Conservation (phyloP, 2,329 filamentous ascomycete species). For the Malbranchea cinnamomea region DNA sequence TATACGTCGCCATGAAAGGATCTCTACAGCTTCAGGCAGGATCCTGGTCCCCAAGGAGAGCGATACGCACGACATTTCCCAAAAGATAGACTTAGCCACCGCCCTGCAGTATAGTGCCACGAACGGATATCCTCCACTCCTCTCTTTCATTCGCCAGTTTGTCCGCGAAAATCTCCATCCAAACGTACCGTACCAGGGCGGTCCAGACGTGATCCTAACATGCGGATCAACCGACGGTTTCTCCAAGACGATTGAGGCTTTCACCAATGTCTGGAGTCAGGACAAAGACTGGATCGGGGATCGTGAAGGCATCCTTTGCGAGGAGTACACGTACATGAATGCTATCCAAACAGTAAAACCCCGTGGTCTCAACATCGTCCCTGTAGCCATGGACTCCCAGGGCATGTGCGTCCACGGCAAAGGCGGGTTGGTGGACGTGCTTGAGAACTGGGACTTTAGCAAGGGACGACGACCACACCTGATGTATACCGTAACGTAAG, state of each 20-base stretch:
- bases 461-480: constrained; percentile 66
- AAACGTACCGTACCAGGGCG: constrained; percentile 60
- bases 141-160: constrained; percentile 66
- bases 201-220: constrained; percentile 64
- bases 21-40: constrained; percentile 29
- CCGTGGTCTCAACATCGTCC: constrained; percentile 55
- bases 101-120: constrained; percentile 81
- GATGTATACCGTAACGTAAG: constrained; percentile 80
- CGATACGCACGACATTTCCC: constrained; percentile 40
- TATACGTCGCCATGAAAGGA: constrained; percentile 33
- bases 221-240: constrained; percentile 79
- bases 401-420: constrained; percentile 64
- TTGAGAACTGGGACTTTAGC: constrained; percentile 65
- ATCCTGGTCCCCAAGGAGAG: constrained; percentile 59
- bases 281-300: constrained; percentile 51
- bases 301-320: constrained; percentile 62
- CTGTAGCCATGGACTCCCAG: constrained; percentile 61
- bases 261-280: constrained; percentile 62
- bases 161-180: constrained; percentile 63
- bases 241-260: constrained; percentile 57
- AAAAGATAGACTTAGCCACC: constrained; percentile 65
- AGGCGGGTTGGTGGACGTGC: constrained; percentile 60
- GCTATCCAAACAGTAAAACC: constrained; percentile 53
- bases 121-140: constrained; percentile 64
- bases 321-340: constrained; percentile 70